Base-by-base conservation (phyloP, 768 basidiomycete species). In the Pulveroboletus sp. region DNA sequence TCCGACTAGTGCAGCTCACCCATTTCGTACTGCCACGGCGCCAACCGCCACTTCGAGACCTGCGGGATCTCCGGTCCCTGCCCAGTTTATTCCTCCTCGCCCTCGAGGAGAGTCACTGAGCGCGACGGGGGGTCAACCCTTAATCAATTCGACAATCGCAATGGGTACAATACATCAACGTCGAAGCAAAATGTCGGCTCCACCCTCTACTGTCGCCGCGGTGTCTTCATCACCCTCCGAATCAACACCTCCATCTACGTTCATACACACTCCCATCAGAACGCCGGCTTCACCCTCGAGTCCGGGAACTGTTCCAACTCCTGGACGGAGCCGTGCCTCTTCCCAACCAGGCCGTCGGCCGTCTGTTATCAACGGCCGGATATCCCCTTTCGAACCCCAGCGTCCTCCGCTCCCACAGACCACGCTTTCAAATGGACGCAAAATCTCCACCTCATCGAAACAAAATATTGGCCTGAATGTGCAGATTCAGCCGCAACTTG, bases 281-380 rank as follows among this genome's bases (percentile, higher is more conserved):
- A 55, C 60, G 14, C 57, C 67, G 6, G 64, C 65, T 28, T 75
- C 79, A 8, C 77, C 76, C 27, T 65, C 72, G 31, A 72, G 59
- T 52, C 70, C 73, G 32, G 62, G 68, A 47, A 59, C 63, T 35
- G 61, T 66, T 26, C 65, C 74, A 2, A 63, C 62, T 28, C 72
- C 73, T 0, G 69, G 69, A 18, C 78, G 89, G 50, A 76, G 61
- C 49, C 79, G 89, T 41, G 86, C 89, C 32, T 80, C 79, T 11
- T 90, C 89, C 35, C 89, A 91, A 56, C 87, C 89, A 38, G 84
- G 82, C 26, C 77, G 86, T 49, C 73, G 86, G 49, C 85, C 86
- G 24, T 80, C 84, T 13, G 53, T 81, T 28, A 65, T 74, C 32
- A 74, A 76, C 54, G 76, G 78, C 43, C 72, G 76, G 41, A 71